These are phyloP conservation scores for Pachyrhizus erosus DNA, from an alignment of 306 rosid genomes.

Conservation along the genomic window DNA sequence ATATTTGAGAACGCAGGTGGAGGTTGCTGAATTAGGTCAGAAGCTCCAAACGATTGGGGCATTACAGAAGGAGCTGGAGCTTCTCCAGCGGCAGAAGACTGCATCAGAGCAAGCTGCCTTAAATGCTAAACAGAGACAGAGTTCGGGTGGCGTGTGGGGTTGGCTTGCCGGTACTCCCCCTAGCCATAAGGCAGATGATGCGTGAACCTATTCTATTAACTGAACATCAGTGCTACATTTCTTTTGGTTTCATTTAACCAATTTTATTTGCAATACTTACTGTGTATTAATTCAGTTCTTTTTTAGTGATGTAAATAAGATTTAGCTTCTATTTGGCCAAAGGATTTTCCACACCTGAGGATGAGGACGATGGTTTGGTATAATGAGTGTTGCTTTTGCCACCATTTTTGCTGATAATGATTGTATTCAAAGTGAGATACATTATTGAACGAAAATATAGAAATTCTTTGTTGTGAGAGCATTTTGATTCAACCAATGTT, in stretches of 20 bases:
- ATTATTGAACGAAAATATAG: constrained; percentile 45
- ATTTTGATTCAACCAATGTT: background rate
- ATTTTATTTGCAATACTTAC: constrained; percentile 44
- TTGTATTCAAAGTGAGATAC: constrained; percentile 49
- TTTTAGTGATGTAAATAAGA: constrained; percentile 56
- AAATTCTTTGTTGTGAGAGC: constrained; percentile 46
- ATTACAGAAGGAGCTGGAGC: constrained; percentile 89
- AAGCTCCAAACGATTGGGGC: constrained; percentile 88
- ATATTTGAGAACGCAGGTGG: constrained; percentile 66
- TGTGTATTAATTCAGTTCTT: constrained; percentile 53
- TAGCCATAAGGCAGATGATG: constrained; percentile 49
- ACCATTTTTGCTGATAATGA: constrained; percentile 54
- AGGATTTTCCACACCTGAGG: constrained; percentile 49
- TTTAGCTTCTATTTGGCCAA: constrained; percentile 53
- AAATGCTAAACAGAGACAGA: constrained; percentile 69
- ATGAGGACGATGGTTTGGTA: constrained; percentile 45
- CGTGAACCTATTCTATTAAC: constrained; percentile 46
- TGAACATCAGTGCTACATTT: constrained; percentile 49
- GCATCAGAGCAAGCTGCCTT: constrained; percentile 88
- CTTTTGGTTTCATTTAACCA: constrained; percentile 51
- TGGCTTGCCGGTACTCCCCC: constrained; percentile 90
- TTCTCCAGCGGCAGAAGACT: constrained; percentile 88
- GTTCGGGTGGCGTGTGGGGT: constrained; percentile 93
- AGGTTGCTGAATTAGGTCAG: constrained; percentile 90
- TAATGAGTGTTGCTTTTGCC: constrained; percentile 48